phyloP scores from a whole-genome alignment of 1,284 basidiomycete genomes.

The Pseudozyma thailandica region DNA sequence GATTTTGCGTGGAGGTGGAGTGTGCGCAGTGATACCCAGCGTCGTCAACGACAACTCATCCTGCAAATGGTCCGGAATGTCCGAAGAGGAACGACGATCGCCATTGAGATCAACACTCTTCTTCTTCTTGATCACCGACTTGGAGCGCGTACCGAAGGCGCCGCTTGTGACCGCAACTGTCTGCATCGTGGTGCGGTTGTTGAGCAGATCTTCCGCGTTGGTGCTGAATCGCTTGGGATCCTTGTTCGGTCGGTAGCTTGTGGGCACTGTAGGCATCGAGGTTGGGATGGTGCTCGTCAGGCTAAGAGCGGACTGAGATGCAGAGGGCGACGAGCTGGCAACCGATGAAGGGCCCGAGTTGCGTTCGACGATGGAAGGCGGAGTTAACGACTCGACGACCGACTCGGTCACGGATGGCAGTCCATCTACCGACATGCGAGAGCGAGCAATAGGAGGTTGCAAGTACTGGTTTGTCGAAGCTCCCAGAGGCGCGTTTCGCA shows the following conservation, averaged over 20 bases:
- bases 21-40: constrained; percentile 61
- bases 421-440: constrained; percentile 37
- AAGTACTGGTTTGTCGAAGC: constrained; percentile 61
- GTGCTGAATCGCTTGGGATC: constrained; percentile 52
- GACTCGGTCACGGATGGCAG: constrained; percentile 20
- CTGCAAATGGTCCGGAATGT: constrained; percentile 53
- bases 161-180: constrained; percentile 61
- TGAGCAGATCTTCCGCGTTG: constrained; percentile 57
- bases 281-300: constrained; percentile 41
- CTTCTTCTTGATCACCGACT: constrained; percentile 39
- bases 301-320: constrained; percentile 48
- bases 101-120: constrained; percentile 28
- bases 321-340: constrained; percentile 40
- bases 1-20: constrained; percentile 67
- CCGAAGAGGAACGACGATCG: constrained; percentile 33
- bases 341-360: constrained; percentile 24
- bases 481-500: constrained; percentile 60
- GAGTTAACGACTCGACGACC: constrained; percentile 25
- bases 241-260: constrained; percentile 53
- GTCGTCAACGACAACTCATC: constrained; percentile 56
- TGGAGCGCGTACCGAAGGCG: constrained; percentile 37
- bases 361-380: constrained; percentile 10
- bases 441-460: constrained; percentile 45
- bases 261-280: constrained; percentile 49
- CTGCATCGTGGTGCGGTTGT: constrained; percentile 63